Base-by-base conservation (phyloP, 176 grass and related monocot genomes). In the bread wheat (Triticum aestivum) region DNA sequence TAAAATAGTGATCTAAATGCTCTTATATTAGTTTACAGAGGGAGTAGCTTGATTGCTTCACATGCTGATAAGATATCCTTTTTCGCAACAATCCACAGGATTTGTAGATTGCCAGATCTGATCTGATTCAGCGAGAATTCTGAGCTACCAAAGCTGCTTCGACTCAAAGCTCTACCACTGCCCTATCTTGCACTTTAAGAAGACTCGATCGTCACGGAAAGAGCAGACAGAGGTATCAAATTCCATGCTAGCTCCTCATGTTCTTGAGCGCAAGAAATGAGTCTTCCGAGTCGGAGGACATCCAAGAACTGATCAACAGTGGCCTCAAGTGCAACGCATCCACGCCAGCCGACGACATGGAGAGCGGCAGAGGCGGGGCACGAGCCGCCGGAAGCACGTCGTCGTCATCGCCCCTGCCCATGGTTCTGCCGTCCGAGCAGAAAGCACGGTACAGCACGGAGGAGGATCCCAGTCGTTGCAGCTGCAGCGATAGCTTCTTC, bases 191-290 rank as follows among this genome's bases (percentile, higher is more conserved):
- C 14, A 76, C 61, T 61, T n/a, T 6, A 86, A 82, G 61, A 69
- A 65, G 39, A 45, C 70, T 13, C 32, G 51, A 18, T 54, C 51
- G 33, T 56, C 78, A 56, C 35, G 14, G 5, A 67, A 77, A 86
- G 61, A 34, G 33, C 77, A 80, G 2, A 54, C 15, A 7, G 51
- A 42, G 7, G 67, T 32, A 13, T 78, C 74, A 30, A n/a, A 39
- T 66, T 45, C 35, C n/a, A 26, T 61, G 24, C 5, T 20, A 29
- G 44, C 45, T 32, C 24, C 85, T 62, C 69, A 87, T 87, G 90
- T 87, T 87, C 82, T 78, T 83, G 61, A 89, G 35, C 76, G 70
- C 84, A 75, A 79, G 86, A 82, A 66, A 72, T 65, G 86, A 88
- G 24, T 34, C n/a, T 17, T 30, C 17, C 17, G 86, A 85, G 24